These are phyloP conservation scores for Gleditsia sinensis DNA, from an alignment of 306 rosid species.

Conservation along the genomic window DNA sequence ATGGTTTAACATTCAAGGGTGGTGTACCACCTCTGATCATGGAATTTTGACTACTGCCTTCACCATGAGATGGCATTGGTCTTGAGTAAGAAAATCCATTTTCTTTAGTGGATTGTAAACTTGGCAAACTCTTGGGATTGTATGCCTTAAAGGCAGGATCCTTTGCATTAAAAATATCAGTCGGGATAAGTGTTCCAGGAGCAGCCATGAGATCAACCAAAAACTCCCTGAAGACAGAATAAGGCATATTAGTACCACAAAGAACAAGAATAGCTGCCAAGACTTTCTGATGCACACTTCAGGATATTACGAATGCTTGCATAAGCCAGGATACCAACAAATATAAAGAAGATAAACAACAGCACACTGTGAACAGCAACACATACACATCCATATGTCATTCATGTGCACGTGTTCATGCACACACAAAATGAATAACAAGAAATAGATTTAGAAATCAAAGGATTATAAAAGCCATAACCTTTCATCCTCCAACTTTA, in stretches of 20 bases:
- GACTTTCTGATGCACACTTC: no score
- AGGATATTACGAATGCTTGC: no score
- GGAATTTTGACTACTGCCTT: conserved; percentile 75
- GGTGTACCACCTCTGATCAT: conserved; percentile 41
- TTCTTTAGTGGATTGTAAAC: conserved; percentile 53
- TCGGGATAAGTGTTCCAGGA: conserved; percentile 94
- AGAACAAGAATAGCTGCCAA: conserved; percentile 24
- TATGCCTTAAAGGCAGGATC: conserved; percentile 58
- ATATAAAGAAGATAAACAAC: conserved; percentile 9
- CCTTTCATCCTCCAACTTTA: conserved; percentile 98
- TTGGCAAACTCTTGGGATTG: conserved; percentile 58
- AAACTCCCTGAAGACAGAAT: conserved; percentile 83
- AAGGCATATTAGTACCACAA: conserved; percentile 38
- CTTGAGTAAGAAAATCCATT: conserved; percentile 52
- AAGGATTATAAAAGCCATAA: conserved; percentile 35
- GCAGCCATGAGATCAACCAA: conserved; percentile 99
- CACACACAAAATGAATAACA: conserved; percentile 15
- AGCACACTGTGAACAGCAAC: neutral
- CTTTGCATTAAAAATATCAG: conserved; percentile 68
- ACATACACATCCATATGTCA: no score
- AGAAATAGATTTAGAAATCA: conserved; percentile 28
- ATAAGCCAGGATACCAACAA: conserved; percentile 15
- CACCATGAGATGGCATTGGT: conserved; percentile 61
- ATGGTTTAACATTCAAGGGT: conserved; percentile 48
- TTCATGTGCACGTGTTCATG: conserved; percentile 16